Evolutionary conservation across 208 protist species (phyloP).

Genomic region (Sergeia podlipaevii): DNA sequence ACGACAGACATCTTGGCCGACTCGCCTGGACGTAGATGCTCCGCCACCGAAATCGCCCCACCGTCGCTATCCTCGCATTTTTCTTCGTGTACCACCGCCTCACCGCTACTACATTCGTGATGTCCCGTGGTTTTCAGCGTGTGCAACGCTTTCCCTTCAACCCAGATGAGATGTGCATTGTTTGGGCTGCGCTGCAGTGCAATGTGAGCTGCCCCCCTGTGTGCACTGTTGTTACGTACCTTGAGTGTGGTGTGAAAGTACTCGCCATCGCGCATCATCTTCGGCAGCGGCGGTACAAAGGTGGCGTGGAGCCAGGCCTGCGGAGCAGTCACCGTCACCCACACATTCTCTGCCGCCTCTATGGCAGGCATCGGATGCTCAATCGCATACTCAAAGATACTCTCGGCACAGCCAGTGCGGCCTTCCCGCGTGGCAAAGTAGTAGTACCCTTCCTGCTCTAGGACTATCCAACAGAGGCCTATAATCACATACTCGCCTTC

Average conservation of each 20-base stretch:
- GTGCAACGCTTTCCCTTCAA: no score
- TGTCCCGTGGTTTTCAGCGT: no score
- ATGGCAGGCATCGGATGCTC: conserved; percentile 52
- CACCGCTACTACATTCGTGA: conserved; percentile 16
- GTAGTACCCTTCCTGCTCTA: conserved; percentile 69
- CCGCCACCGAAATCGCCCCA: conserved; percentile 33
- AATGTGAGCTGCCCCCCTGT: conserved; percentile 51
- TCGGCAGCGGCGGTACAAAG: conserved; percentile 60
- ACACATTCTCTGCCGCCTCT: conserved; percentile 60
- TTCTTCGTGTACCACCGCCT: no score
- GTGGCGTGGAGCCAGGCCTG: conserved; percentile 48
- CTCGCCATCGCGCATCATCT: conserved; percentile 67
- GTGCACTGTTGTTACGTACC: conserved; percentile 52
- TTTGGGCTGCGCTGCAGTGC: conserved; percentile 64
- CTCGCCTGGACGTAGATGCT: conserved; percentile 40
- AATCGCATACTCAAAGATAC: conserved; percentile 71
- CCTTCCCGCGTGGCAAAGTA: conserved; percentile 71
- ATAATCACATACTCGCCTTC: conserved; percentile 71
- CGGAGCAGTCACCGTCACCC: conserved; percentile 54
- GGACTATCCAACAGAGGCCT: conserved; percentile 62
- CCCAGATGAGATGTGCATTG: conserved; percentile 63
- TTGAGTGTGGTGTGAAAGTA: conserved; percentile 61
- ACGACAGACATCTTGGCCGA: conserved; percentile 32
- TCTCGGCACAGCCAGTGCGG: conserved; percentile 32
- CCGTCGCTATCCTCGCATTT: no score